Evolutionary conservation across 805 yeast genomes (phyloP), one percentile per base, ranked within the genome.

Genomic region (Pichia californica): DNA sequence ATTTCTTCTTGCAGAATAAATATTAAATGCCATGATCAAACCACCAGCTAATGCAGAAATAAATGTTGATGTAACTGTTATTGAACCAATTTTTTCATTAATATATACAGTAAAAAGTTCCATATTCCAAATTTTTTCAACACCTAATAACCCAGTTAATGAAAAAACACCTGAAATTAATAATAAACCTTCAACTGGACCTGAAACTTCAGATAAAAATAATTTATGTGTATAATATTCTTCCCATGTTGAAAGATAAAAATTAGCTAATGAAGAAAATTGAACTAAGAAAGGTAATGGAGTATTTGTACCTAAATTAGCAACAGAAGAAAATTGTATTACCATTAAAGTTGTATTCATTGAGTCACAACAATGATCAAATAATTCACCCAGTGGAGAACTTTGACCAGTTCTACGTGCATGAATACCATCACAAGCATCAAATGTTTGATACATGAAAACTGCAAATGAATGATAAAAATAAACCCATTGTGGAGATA

Each of bases 351-450:
- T 81, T 5, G 97, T 88, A 48, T 64, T 68, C 54, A 75, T 66
- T 1, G 81, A 81, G 57, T 76, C 82, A 39, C 76, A 70, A 45
- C 96, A 88, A 58, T 89, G 98, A 58, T 89, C 98, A 58, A 91
- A 91, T 45, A 89, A 70, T 61, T 89, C 98, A 28, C 98, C 98
- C 55, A 89, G 67, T 1, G 98, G 97, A 3, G 96, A 93, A 49
- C 87, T 77, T 63, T 88, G 94, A n/a, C 94, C 95, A 1, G 96
- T 89, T 57, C 91, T 77, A 58, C 98, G 79, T 20, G 97, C 97
- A 62, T 89, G 98, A 50, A 84, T 76, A 5, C 98, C 98, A 63
- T 89, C 98, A 63, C 96, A 85, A 0, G 96, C 96, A 62, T 89
- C 98, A 61, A 89, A 88, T 0, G 97, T 89, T 61, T 89, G 98